Conservation (phyloP, 176 grass and related monocot species). For the Puya raimondii region DNA sequence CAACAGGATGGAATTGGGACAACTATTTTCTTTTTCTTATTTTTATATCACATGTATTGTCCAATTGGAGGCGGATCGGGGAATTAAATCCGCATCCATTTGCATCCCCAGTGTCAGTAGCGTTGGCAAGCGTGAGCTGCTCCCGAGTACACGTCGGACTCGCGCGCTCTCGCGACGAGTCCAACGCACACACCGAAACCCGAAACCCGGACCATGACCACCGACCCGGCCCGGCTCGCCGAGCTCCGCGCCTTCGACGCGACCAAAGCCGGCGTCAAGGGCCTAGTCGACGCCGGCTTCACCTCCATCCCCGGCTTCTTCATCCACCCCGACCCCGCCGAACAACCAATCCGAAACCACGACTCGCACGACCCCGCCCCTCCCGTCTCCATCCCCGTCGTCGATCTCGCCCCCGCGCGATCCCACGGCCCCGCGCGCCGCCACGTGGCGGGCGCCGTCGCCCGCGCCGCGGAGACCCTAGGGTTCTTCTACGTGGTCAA, state of each 20-base stretch:
- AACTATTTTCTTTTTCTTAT: too few species aligned
- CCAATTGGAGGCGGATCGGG: too few species aligned
- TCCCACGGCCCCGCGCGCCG: background rate
- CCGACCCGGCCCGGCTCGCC: background rate
- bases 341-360: too few species aligned
- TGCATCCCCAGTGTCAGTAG: too few species aligned
- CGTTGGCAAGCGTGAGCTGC: too few species aligned
- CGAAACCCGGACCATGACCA: background rate
- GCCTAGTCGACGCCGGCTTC: constrained; percentile 1
- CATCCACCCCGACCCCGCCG: background rate
- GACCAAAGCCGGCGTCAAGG: constrained; percentile 15
- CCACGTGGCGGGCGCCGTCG: background rate
- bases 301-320: background rate
- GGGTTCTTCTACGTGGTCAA: constrained; percentile 25
- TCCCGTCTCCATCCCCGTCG: constrained; percentile 14
- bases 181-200: too few species aligned
- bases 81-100: too few species aligned
- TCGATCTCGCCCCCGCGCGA: constrained; percentile 4
- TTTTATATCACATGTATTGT: too few species aligned
- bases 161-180: too few species aligned
- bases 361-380: background rate
- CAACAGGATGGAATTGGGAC: too few species aligned
- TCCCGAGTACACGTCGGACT: too few species aligned
- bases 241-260: constrained; percentile 7
- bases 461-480: background rate